A percentile compares a stretch with the other conserved stretches of the same genome.
These are phyloP conservation scores for Diaporthe nobilis DNA, from an alignment of 2,329 filamentous ascomycete species.

Conservation along the genomic window DNA sequence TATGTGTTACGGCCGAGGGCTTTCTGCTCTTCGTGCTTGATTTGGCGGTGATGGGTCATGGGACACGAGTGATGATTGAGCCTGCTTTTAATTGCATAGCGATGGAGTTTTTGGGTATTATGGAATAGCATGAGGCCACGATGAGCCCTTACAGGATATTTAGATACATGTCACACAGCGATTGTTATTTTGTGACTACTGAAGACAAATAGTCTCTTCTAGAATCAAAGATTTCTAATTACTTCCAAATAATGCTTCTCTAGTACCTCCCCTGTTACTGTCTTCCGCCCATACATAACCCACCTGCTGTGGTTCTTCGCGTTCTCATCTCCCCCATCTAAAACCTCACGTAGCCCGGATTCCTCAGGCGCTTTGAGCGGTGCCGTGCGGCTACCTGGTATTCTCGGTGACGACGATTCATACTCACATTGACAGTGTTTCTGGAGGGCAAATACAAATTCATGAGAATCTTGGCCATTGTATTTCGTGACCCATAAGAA, in stretches of 20 bases:
- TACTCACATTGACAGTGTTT: neutral
- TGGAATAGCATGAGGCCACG: constrained; percentile 10
- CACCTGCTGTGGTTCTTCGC: constrained; percentile 1
- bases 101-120: constrained; percentile 46
- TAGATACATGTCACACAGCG: constrained; percentile 1
- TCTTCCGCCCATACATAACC: constrained; percentile 1
- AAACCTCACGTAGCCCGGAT: neutral
- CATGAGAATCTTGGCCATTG: neutral
- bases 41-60: constrained; percentile 3
- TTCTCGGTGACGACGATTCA: neutral
- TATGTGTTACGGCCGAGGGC: neutral
- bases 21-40: neutral
- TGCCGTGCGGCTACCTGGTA: neutral
- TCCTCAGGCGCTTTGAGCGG: neutral
- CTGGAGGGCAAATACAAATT: neutral
- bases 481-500: neutral
- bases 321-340: neutral
- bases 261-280: neutral
- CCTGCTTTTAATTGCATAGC: constrained; percentile 46
- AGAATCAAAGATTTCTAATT: constrained; percentile 1
- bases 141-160: neutral
- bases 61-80: constrained; percentile 3
- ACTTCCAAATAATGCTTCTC: neutral
- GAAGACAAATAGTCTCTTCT: neutral
- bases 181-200: neutral